Conservation (phyloP, 1,284 basidiomycete species). For the Megacollybia platyphylla region DNA sequence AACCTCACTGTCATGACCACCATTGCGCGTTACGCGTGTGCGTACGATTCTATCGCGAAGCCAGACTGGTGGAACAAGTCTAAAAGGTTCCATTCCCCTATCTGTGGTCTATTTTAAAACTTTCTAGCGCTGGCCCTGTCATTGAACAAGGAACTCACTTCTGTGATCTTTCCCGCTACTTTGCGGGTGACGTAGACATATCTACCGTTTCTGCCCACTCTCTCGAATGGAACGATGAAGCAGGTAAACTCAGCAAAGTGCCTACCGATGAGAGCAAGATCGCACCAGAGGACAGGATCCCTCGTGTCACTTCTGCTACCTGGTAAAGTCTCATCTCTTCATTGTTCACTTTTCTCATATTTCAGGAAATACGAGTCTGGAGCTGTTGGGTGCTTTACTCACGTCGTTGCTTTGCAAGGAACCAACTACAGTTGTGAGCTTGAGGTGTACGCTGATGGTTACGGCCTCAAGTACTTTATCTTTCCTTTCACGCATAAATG, state of each 20-base stretch:
- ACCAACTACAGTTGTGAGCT: constrained; percentile 87
- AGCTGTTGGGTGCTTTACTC: constrained; percentile 82
- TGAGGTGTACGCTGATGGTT: constrained; percentile 86
- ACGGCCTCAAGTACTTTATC: constrained; percentile 51
- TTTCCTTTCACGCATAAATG: constrained; percentile 2
- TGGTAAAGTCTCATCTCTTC: constrained; percentile 32
- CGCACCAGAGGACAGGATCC: constrained; percentile 66
- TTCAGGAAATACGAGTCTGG: constrained; percentile 85
- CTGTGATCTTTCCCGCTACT: constrained; percentile 89
- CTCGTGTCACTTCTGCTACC: constrained; percentile 68
- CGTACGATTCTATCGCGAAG: constrained; percentile 85
- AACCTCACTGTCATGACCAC: constrained; percentile 96
- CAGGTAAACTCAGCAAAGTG: constrained; percentile 77
- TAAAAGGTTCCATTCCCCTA: constrained; percentile 36
- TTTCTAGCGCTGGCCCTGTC: constrained; percentile 70
- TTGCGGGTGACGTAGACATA: constrained; percentile 94
- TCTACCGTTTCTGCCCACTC: constrained; percentile 76
- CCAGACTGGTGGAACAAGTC: constrained; percentile 98
- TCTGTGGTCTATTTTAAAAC: background rate
- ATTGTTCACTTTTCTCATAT: background rate
- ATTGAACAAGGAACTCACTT: constrained; percentile 96
- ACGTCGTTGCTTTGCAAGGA: constrained; percentile 82
- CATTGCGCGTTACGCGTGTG: constrained; percentile 90
- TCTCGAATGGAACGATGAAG: constrained; percentile 84
- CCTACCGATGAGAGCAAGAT: constrained; percentile 73